Conservation (phyloP, 2,329 filamentous ascomycete species). For the Clarireedia hainanense region DNA sequence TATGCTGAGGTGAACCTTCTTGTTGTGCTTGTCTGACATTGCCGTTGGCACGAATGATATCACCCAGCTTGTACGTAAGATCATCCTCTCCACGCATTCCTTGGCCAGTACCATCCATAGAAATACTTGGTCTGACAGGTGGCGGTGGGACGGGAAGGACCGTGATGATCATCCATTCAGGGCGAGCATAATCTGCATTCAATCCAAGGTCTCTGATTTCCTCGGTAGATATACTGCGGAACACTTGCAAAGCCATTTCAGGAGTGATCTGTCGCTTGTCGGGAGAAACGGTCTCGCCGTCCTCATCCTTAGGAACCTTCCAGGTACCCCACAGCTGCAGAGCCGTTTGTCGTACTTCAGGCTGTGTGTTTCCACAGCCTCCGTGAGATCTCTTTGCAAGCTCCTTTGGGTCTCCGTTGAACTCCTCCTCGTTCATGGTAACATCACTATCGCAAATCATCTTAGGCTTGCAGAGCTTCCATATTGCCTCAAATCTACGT, state of each 20-base stretch:
- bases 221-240: slow-evolving; percentile 73
- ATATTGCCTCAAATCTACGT: slow-evolving; percentile 85
- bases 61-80: slow-evolving; percentile 96
- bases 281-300: slow-evolving; percentile 58
- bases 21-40: slow-evolving; percentile 87
- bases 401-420: slow-evolving; percentile 50
- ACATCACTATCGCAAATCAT: slow-evolving; percentile 74
- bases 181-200: slow-evolving; percentile 89
- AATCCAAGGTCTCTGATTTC: slow-evolving; percentile 84
- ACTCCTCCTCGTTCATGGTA: slow-evolving; percentile 59
- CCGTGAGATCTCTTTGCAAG: slow-evolving; percentile 58
- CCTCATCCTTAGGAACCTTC: slow-evolving; percentile 68
- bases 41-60: slow-evolving; percentile 95
- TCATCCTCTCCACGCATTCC: slow-evolving; percentile 96
- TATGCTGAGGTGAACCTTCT: slow-evolving; percentile 86
- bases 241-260: slow-evolving; percentile 75
- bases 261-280: slow-evolving; percentile 80
- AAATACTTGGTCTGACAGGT: slow-evolving; percentile 92
- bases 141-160: slow-evolving; percentile 93
- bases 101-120: slow-evolving; percentile 87
- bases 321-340: slow-evolving; percentile 71
- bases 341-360: slow-evolving; percentile 78
- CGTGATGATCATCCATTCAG: slow-evolving; percentile 97
- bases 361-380: slow-evolving; percentile 87
- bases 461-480: slow-evolving; percentile 86